Evolutionary conservation across 106 monocot species (phyloP).

Genomic region (Ottelia alismoides): DNA sequence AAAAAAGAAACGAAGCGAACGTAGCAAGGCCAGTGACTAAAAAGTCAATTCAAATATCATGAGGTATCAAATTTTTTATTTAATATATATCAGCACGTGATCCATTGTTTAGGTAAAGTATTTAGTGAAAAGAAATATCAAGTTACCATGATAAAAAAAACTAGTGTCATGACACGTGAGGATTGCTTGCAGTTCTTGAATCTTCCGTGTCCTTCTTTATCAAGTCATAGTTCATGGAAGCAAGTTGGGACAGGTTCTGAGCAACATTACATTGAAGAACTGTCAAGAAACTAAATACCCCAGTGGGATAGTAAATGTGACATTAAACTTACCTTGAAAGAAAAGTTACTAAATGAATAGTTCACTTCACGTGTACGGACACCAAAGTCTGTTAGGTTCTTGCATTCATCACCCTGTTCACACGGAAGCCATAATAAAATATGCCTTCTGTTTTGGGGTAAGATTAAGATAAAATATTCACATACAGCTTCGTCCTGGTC

Average conservation of each 20-base stretch:
- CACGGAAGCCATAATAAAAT: not conserved
- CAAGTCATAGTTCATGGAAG: constrained; percentile 93
- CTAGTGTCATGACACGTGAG: constrained; percentile 8
- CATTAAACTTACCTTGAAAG: constrained; percentile 54
- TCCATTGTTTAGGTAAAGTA: too few species aligned
- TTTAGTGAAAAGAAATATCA: too few species aligned
- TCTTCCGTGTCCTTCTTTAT: constrained; percentile 55
- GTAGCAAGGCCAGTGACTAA: too few species aligned
- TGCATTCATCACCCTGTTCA: constrained; percentile 65
- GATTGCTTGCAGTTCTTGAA: constrained; percentile 22
- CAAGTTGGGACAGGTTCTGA: constrained; percentile 92
- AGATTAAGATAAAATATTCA: not conserved
- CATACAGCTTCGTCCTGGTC: constrained; percentile 69
- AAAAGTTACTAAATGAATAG: constrained; percentile 98
- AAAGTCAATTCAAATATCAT: too few species aligned
- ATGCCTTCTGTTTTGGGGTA: too few species aligned
- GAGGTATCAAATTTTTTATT: too few species aligned
- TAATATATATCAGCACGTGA: too few species aligned
- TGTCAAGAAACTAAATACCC: not conserved
- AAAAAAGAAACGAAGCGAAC: too few species aligned
- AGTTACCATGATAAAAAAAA: too few species aligned
- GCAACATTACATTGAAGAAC: not conserved
- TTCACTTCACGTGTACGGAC: constrained; percentile 16
- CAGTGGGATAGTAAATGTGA: not conserved
- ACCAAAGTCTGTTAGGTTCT: constrained; percentile 62